Evolutionary conservation across 108 stramenopile species (phyloP).

Genomic region (Skeletonema marinoi): DNA sequence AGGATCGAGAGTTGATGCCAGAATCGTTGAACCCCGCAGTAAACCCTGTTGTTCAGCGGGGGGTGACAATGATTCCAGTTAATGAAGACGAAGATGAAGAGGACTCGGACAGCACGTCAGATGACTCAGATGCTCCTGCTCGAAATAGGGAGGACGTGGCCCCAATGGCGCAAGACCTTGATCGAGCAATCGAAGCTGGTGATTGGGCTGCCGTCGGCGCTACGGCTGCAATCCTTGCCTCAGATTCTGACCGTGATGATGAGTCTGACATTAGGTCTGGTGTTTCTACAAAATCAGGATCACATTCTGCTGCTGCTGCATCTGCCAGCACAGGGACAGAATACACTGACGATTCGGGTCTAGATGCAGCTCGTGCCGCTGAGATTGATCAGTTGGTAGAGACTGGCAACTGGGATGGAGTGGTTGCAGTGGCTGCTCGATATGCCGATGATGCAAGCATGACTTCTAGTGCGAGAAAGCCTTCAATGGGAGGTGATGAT

Average conservation of each 20-base stretch:
- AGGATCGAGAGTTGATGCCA: slow-evolving; percentile 28
- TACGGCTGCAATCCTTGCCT: slow-evolving; percentile 83
- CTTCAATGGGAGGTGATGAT: neutral
- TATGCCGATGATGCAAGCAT: slow-evolving; percentile 40
- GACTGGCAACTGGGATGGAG: slow-evolving; percentile 49
- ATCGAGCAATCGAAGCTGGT: slow-evolving; percentile 77
- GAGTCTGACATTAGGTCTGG: neutral
- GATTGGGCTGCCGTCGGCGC: slow-evolving; percentile 90
- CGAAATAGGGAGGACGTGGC: neutral
- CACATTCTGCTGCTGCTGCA: neutral
- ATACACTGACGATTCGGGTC: neutral
- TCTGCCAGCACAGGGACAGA: neutral
- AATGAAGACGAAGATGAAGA: slow-evolving; percentile 6
- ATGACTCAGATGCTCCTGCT: neutral
- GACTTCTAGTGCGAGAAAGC: neutral
- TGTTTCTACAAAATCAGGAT: neutral
- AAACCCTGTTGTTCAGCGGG: slow-evolving; percentile 30
- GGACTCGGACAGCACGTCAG: slow-evolving; percentile 5
- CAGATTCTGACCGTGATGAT: neutral
- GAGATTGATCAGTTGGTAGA: slow-evolving; percentile 45
- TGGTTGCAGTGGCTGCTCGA: slow-evolving; percentile 47
- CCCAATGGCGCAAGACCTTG: slow-evolving; percentile 53
- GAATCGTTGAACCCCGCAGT: slow-evolving; percentile 12
- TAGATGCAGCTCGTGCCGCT: slow-evolving; percentile 19
- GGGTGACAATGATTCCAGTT: slow-evolving; percentile 41